Evolutionary conservation across 768 basidiomycete genomes (phyloP).

Genomic region (Hemileccinum impolitum): DNA sequence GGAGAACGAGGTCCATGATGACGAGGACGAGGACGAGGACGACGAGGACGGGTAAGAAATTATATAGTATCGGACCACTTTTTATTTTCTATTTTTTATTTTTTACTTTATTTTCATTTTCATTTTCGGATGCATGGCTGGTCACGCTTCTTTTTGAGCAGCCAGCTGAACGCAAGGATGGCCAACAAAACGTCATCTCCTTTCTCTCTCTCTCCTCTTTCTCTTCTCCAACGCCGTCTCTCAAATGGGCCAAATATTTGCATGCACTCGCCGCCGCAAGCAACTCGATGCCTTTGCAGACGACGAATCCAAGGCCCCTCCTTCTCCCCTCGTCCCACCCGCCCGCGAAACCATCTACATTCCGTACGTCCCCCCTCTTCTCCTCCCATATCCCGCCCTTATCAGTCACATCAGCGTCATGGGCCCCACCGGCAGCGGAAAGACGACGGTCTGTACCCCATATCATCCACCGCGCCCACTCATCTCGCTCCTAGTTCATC

Average conservation of each 20-base stretch:
- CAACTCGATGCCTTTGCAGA: constrained; percentile 24
- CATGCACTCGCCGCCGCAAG: constrained; percentile 24
- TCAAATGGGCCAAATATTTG: constrained; percentile 29
- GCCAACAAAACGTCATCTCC: not conserved
- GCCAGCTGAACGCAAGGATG: no score
- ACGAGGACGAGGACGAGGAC: not conserved
- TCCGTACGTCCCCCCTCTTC: constrained; percentile 12
- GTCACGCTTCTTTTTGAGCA: no score
- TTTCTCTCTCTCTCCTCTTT: no score
- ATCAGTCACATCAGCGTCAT: constrained; percentile 30
- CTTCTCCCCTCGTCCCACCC: constrained; percentile 5
- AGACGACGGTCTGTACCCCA: constrained; percentile 30
- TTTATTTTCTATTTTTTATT: constrained; percentile 18
- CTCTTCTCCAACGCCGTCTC: not conserved
- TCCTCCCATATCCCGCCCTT: constrained; percentile 15
- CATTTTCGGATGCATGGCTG: no score
- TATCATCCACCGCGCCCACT: not conserved
- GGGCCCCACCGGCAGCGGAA: constrained; percentile 35
- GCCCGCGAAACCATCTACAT: constrained; percentile 27
- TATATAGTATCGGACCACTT: constrained; percentile 35
- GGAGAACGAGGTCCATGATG: constrained; percentile 89
- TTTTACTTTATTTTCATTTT: not conserved
- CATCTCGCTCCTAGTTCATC: constrained; percentile 32
- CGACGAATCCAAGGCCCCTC: constrained; percentile 22
- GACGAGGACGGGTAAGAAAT: not conserved